phyloP scores from a whole-genome alignment of 2,329 filamentous ascomycete species.

The Ceratocystis destructans region DNA sequence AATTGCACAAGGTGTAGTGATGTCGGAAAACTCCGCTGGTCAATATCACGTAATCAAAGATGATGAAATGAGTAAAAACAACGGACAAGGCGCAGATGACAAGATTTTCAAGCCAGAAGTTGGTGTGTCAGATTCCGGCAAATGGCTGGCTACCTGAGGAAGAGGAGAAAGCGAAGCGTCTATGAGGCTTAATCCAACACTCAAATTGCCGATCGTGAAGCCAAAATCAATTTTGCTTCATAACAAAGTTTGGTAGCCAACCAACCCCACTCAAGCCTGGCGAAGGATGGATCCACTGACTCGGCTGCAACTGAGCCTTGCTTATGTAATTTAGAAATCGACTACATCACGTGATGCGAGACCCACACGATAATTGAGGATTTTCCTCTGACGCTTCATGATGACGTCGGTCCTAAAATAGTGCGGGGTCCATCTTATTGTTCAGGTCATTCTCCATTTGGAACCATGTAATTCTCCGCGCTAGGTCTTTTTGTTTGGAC shows the following conservation, averaged over 20 bases:
- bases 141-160: not conserved
- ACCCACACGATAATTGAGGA: not conserved
- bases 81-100: not conserved
- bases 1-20: not conserved
- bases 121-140: not conserved
- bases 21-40: not conserved
- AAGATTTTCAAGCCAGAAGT: not conserved
- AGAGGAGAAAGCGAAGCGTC: not conserved
- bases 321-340: not conserved
- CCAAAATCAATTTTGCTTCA: conserved; percentile 13
- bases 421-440: not conserved
- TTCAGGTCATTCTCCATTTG: not conserved
- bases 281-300: not conserved
- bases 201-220: conserved; percentile 1
- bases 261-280: not conserved
- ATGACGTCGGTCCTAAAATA: not conserved
- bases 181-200: conserved; percentile 4
- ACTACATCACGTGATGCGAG: not conserved
- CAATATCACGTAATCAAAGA: not conserved
- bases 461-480: conserved; percentile 2
- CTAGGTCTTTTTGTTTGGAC: not conserved
- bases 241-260: conserved; percentile 12
- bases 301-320: not conserved
- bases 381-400: not conserved
- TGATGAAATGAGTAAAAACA: not conserved